Conservation (phyloP, 371 early-diverging fungal genomes). For the Mucor mucedo region DNA sequence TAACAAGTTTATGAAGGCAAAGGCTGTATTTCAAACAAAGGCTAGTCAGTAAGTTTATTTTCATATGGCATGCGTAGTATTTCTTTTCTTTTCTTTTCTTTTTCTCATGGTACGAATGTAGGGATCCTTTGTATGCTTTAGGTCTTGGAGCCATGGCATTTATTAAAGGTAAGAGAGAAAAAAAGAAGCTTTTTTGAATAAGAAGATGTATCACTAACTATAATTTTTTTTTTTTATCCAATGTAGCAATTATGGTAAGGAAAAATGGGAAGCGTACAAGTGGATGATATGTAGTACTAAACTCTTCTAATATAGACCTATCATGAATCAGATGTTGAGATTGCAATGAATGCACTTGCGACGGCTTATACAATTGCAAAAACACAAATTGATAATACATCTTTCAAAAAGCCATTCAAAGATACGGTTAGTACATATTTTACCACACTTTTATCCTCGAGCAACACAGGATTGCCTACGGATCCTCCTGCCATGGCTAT, state of each 20-base stretch:
- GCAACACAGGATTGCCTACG: slow-evolving; percentile 34
- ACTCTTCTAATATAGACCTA: slow-evolving; percentile 33
- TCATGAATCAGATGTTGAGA: slow-evolving; percentile 38
- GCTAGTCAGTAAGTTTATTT: slow-evolving; percentile 35
- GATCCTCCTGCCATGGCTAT: slow-evolving; percentile 31
- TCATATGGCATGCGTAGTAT: no score
- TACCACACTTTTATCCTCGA: slow-evolving; percentile 30
- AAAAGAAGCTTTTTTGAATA: background rate
- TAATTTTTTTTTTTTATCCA: background rate
- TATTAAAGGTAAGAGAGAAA: slow-evolving; percentile 39
- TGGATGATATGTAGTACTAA: background rate
- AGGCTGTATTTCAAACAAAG: slow-evolving; percentile 44
- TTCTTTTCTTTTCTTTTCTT: no score
- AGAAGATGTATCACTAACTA: background rate
- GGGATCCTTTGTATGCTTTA: slow-evolving; percentile 53
- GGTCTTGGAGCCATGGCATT: slow-evolving; percentile 57
- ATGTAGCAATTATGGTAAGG: slow-evolving; percentile 29
- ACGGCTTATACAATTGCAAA: slow-evolving; percentile 50
- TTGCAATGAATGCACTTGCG: slow-evolving; percentile 43
- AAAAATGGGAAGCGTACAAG: slow-evolving; percentile 1
- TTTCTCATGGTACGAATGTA: background rate
- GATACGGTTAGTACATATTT: slow-evolving; percentile 46
- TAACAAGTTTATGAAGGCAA: slow-evolving; percentile 59
- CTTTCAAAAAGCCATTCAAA: slow-evolving; percentile 42
- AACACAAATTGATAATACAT: slow-evolving; percentile 44